phyloP scores from a whole-genome alignment of 805 yeast species.

The Yueomyces sinensis region DNA sequence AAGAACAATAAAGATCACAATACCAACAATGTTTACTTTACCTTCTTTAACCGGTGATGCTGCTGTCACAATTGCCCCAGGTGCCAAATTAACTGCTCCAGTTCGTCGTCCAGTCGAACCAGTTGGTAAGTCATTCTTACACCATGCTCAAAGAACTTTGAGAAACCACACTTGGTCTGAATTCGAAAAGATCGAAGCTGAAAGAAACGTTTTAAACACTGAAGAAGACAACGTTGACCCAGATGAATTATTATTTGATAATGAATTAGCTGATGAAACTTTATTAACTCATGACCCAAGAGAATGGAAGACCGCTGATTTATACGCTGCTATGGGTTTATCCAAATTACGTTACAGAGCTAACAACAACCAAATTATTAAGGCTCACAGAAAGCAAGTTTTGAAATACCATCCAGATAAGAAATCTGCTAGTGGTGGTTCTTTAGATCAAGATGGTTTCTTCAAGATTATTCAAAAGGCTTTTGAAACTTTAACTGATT shows the following conservation, averaged over 20 bases:
- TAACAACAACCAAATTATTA: constrained; percentile 82
- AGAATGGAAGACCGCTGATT: constrained; percentile 95
- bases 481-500: constrained; percentile 76
- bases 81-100: constrained; percentile 40
- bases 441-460: constrained; percentile 86
- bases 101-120: constrained; percentile 84
- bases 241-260: constrained; percentile 35
- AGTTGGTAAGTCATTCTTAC: constrained; percentile 88
- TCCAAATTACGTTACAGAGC: constrained; percentile 86
- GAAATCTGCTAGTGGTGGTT: constrained; percentile 77
- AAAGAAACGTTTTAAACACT: constrained; percentile 59
- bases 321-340: constrained; percentile 91
- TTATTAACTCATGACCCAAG: constrained; percentile 85
- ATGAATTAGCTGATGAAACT: constrained; percentile 60
- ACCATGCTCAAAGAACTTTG: constrained; percentile 90
- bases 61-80: constrained; percentile 38
- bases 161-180: constrained; percentile 99
- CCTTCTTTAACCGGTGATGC: constrained; percentile 45
- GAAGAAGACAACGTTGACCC: constrained; percentile 50
- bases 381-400: constrained; percentile 95
- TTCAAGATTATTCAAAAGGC: constrained; percentile 98
- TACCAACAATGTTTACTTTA: constrained; percentile 23
- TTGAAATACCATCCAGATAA: constrained; percentile 97
- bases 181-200: constrained; percentile 87
- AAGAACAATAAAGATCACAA: no score